phyloP scores from a whole-genome alignment of 441 rosid genomes.

The Geranium incanum region DNA sequence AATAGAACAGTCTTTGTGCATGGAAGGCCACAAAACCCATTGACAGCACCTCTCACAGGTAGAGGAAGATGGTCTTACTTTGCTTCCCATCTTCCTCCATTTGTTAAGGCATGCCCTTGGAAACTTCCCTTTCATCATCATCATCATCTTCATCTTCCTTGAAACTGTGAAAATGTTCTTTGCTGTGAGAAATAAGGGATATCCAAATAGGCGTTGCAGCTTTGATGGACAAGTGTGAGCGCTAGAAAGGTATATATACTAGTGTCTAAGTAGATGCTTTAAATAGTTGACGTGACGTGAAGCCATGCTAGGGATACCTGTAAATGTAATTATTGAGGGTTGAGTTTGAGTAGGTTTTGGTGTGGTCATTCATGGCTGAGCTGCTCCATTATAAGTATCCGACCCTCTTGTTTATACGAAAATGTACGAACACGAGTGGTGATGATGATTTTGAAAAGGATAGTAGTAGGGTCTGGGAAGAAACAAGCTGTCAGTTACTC shows the following conservation, averaged over 20 bases:
- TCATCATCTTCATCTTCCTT: neutral
- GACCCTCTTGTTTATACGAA: slow-evolving; percentile 35
- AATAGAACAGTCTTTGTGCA: slow-evolving; percentile 14
- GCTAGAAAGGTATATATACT: slow-evolving; percentile 35
- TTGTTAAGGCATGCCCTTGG: slow-evolving; percentile 39
- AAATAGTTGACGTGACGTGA: slow-evolving; percentile 43
- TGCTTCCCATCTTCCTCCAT: slow-evolving; percentile 47
- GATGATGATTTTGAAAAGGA: neutral
- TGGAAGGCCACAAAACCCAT: slow-evolving; percentile 40
- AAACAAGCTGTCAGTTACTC: neutral
- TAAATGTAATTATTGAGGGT: neutral
- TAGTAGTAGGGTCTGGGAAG: slow-evolving; percentile 13
- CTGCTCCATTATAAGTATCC: neutral
- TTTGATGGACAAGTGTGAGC: slow-evolving; percentile 17
- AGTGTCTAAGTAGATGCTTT: slow-evolving; percentile 21
- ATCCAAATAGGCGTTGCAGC: neutral
- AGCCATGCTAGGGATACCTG: slow-evolving; percentile 16
- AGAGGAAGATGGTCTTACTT: slow-evolving; percentile 35
- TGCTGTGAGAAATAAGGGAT: neutral
- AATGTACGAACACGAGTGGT: slow-evolving; percentile 48
- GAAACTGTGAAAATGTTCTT: neutral
- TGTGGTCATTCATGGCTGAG: neutral
- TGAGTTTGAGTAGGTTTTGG: neutral
- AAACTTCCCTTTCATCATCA: slow-evolving; percentile 36
- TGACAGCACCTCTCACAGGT: slow-evolving; percentile 47